A percentile compares a stretch with the other conserved stretches of the same genome.
phyloP scores from a whole-genome alignment of 148 eudicot species.

The Fallopia convolvulus region DNA sequence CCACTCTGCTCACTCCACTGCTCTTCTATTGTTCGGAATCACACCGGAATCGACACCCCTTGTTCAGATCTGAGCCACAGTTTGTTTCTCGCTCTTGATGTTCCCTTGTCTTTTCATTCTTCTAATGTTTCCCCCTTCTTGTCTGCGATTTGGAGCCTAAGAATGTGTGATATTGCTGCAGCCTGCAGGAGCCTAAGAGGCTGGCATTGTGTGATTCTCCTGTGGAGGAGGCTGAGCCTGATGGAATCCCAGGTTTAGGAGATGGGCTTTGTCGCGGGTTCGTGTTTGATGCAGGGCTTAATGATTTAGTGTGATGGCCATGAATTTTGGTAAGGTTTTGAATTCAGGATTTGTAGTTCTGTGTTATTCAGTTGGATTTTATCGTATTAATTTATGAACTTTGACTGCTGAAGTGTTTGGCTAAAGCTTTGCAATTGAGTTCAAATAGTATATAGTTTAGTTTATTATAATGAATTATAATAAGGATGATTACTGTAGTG shows the following conservation, averaged over 20 bases:
- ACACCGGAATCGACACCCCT: too few species aligned
- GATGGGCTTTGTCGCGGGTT: conserved; percentile 78
- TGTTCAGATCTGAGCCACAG: too few species aligned
- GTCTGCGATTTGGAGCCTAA: too few species aligned
- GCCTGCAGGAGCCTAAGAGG: conserved; percentile 24
- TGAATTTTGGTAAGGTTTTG: background rate
- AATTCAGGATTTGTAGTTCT: background rate
- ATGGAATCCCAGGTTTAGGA: conserved; percentile 46
- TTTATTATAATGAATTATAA: background rate
- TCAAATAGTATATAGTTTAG: too few species aligned
- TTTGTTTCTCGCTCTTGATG: too few species aligned
- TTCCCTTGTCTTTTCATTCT: too few species aligned
- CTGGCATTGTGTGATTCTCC: conserved; percentile 67
- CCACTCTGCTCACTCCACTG: too few species aligned
- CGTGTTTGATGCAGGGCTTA: conserved; percentile 56
- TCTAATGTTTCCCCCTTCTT: too few species aligned
- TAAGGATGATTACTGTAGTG: background rate
- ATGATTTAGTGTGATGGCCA: conserved; percentile 20
- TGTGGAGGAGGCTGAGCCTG: conserved; percentile 17
- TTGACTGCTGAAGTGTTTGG: background rate
- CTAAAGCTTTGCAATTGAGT: background rate
- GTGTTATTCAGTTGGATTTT: background rate
- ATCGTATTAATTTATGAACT: too few species aligned
- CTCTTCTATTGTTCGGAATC: too few species aligned
- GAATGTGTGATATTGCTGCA: too few species aligned